Evolutionary conservation across 305 asterid genomes (phyloP).

Genomic region (Solanum hybrid): DNA sequence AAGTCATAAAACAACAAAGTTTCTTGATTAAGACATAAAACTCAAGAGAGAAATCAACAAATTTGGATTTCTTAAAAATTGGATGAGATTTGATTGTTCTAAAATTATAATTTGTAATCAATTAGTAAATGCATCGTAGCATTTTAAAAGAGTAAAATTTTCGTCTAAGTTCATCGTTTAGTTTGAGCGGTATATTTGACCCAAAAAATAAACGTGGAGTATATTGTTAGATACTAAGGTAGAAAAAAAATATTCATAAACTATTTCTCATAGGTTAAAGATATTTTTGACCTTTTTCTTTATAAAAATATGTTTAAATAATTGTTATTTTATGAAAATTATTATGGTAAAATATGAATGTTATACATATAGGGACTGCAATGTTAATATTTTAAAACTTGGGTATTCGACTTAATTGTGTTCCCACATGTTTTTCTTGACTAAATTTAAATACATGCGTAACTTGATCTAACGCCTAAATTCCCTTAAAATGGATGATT

Average conservation of each 20-base stretch:
- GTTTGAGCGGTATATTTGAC: neutral
- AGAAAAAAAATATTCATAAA: neutral
- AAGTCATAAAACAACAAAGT: neutral
- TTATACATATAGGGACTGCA: too few species aligned
- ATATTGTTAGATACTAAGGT: too few species aligned
- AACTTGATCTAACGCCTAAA: neutral
- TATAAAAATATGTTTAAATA: neutral
- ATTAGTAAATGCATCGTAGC: neutral
- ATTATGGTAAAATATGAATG: neutral
- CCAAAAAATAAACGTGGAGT: neutral
- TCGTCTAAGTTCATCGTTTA: too few species aligned
- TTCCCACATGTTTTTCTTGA: neutral
- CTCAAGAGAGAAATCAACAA: neutral
- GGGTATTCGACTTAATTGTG: neutral
- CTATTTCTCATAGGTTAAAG: neutral
- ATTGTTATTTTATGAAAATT: neutral
- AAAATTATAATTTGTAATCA: too few species aligned
- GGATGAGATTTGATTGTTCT: neutral
- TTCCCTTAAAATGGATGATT: neutral
- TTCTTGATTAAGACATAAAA: neutral
- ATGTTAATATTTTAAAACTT: neutral
- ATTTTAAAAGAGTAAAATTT: neutral
- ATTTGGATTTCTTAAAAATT: too few species aligned
- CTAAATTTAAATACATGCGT: neutral
- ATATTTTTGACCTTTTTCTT: neutral